Evolutionary conservation across 306 rosid species (phyloP), one percentile per base, ranked within the genome.

Genomic region (Corylus avellana): DNA sequence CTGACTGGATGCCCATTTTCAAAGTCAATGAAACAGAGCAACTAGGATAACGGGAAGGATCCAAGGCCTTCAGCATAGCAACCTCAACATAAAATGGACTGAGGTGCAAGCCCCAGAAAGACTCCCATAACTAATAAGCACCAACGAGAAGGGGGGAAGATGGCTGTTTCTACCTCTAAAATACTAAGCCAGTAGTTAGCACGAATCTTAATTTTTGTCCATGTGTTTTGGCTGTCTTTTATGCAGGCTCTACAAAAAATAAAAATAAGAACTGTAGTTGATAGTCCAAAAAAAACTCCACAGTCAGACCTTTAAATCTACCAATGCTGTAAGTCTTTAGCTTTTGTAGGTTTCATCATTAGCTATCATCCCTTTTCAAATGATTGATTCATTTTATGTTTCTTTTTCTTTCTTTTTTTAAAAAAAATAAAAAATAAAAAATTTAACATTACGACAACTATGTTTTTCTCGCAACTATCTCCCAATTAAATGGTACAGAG

Each of bases 21-120:
- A 68, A 68, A 39, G 29, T 20, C 27, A 68, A 68, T 4, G 29
- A 42, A 68, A 68, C 11, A 10, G 72, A 42, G 51, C 32, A 42
- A 17, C 48, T 64, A 64, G 51, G 14, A 68, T 7, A 9, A 16
- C 18, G 72, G 25, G 27, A 68, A 42, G 27, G 72, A 67, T 68
- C 72, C 53, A 68, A 29, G 44, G 29, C 18, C 71, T 66, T 47
- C 49, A 66, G 37, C 71, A 61, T 7, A 66, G 20, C 71, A 66
- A 16, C 16, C 71, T 66, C 70, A 66, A 37, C 17, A 66, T 12
- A n/a, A 56, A n/a, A 56, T 56, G 62, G 20, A n/a, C 62, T 18
- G 62, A 3, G 5, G 25, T 59, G 66, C 13, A 59, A 59, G 11
- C 35, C 62, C 2, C 10, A 59, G 7, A 59, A 59, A 59, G 10